A percentile compares a stretch with the other conserved stretches of the same genome.
phyloP scores from a whole-genome alignment of 768 basidiomycete species.

The Lentinula detonsa region DNA sequence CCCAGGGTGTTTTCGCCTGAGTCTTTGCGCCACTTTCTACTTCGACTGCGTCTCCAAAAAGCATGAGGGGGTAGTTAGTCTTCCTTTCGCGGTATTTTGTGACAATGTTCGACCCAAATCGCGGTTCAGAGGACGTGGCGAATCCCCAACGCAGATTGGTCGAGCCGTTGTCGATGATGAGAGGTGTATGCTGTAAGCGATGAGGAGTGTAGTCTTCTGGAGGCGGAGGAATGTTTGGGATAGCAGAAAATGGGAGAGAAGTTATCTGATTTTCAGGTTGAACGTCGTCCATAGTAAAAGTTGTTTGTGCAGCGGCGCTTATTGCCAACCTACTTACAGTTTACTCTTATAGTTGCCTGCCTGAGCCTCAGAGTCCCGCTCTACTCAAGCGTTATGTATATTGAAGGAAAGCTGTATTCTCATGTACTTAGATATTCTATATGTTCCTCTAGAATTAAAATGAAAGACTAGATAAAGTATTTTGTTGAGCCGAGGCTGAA shows the following conservation, averaged over 20 bases:
- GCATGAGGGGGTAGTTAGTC: constrained; percentile 70
- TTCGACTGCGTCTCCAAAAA: constrained; percentile 88
- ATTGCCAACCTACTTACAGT: too few relatives aligned
- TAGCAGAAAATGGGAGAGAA: constrained; percentile 9
- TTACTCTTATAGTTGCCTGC: too few relatives aligned
- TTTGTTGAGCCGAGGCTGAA: too few relatives aligned
- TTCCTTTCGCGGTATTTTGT: constrained; percentile 89
- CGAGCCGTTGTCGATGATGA: constrained; percentile 89
- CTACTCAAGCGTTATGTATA: too few relatives aligned
- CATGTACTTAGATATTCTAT: too few relatives aligned
- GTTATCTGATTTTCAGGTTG: not conserved
- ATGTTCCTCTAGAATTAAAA: too few relatives aligned
- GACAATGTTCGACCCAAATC: constrained; percentile 61
- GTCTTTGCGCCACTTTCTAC: constrained; percentile 78
- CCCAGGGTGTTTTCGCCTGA: constrained; percentile 81
- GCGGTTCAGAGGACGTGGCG: constrained; percentile 52
- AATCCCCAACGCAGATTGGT: constrained; percentile 82
- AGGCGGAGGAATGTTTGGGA: constrained; percentile 24
- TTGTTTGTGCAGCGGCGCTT: not conserved
- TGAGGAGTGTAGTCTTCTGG: constrained; percentile 46
- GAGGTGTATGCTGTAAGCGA: constrained; percentile 48
- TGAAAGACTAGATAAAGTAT: too few relatives aligned
- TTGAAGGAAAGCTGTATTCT: too few relatives aligned
- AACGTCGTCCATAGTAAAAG: not conserved
- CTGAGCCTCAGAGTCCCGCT: too few relatives aligned